Conservation (phyloP, 169 alveolate species). For the Plasmodium reichenowi region DNA sequence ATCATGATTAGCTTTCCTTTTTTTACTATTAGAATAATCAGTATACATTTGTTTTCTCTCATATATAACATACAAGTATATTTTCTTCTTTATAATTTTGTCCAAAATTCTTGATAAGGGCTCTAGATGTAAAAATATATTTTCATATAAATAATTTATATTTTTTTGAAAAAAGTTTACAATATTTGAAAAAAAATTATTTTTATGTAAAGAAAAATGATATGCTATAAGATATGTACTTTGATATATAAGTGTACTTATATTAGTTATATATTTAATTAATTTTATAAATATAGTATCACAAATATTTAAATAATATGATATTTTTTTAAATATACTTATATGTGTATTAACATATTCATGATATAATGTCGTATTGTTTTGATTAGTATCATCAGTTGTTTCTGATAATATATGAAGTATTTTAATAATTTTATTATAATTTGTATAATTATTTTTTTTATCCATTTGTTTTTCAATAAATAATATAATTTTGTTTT, state of each 20-base stretch:
- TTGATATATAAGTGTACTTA: slow-evolving; percentile 23
- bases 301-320: neutral
- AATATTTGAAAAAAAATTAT: slow-evolving; percentile 24
- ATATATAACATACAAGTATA: slow-evolving; percentile 18
- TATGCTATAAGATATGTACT: slow-evolving; percentile 25
- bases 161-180: slow-evolving; percentile 26
- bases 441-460: neutral
- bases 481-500: slow-evolving; percentile 42
- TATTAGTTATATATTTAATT: slow-evolving; percentile 55
- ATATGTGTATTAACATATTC: slow-evolving; percentile 49
- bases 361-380: neutral
- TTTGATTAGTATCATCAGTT: neutral
- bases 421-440: slow-evolving; percentile 17
- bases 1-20: neutral
- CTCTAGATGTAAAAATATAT: slow-evolving; percentile 25
- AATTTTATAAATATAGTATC: slow-evolving; percentile 36
- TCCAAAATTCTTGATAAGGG: slow-evolving; percentile 35
- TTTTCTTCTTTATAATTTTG: slow-evolving; percentile 33
- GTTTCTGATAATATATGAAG: slow-evolving; percentile 22
- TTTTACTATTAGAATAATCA: neutral
- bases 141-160: slow-evolving; percentile 26
- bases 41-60: neutral
- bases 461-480: slow-evolving; percentile 29
- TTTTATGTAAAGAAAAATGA: slow-evolving; percentile 36
- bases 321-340: slow-evolving; percentile 42